These are phyloP conservation scores for Candida nemodendra DNA, from an alignment of 805 yeast genomes.

Conservation along the genomic window DNA sequence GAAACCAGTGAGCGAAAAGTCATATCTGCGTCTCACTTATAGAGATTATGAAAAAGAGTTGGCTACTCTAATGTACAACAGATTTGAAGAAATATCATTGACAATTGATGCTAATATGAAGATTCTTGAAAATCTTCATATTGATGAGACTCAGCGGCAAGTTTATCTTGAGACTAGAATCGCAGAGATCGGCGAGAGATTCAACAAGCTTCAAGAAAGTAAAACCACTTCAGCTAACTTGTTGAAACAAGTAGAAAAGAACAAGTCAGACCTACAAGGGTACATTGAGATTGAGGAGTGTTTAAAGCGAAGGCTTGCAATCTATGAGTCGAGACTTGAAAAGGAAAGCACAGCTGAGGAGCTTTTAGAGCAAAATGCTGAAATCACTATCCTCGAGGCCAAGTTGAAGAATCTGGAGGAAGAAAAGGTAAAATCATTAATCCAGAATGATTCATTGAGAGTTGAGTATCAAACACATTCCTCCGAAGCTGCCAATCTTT, in stretches of 20 bases:
- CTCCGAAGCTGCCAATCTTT: constrained; percentile 45
- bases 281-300: constrained; percentile 10
- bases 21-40: constrained; percentile 7
- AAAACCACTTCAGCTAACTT: constrained; percentile 31
- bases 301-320: constrained; percentile 10
- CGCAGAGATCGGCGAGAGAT: constrained; percentile 39
- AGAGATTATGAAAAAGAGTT: constrained; percentile 35
- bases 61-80: constrained; percentile 36
- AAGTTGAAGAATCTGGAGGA: constrained; percentile 12
- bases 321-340: constrained; percentile 4
- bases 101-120: constrained; percentile 23
- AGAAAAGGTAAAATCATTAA: constrained; percentile 16
- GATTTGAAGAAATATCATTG: constrained; percentile 30
- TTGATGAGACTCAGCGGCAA: constrained; percentile 41
- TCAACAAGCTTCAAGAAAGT: constrained; percentile 35
- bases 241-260: constrained; percentile 26
- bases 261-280: constrained; percentile 7
- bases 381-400: constrained; percentile 13
- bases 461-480: constrained; percentile 44
- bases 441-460: constrained; percentile 34
- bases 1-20: constrained; percentile 17
- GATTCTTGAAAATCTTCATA: constrained; percentile 28
- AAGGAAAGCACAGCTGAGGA: constrained; percentile 12
- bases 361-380: constrained; percentile 9
- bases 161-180: constrained; percentile 38